Base-by-base conservation (phyloP, 768 basidiomycete genomes). In the Arthromyces matolae region DNA sequence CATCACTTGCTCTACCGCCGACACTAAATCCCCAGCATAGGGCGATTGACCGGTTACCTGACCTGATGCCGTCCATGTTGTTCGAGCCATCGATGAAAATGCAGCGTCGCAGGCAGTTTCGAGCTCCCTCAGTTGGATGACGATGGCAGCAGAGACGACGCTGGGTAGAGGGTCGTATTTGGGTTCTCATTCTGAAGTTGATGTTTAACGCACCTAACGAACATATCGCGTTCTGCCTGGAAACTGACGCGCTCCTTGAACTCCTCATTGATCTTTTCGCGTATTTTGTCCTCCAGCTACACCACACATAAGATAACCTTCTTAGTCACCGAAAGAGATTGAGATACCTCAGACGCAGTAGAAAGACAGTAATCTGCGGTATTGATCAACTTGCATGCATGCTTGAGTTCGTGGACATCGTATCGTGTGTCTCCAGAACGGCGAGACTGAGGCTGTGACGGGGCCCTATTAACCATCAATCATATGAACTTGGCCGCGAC, bases 301-400 rank as follows among this genome's bases (percentile, higher is more conserved):
- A n/a, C n/a, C n/a, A n/a, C n/a, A n/a, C n/a, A n/a, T n/a, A n/a
- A n/a, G n/a, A n/a, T n/a, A n/a, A n/a, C n/a, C n/a, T n/a, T n/a
- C n/a, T n/a, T n/a, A 5, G 4, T 8, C 18, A 3, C 19, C 16
- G 10, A 35, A 25, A 29, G 10, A 4, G 8, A 8, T 10, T 3
- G 6, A 37, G 71, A 8, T 57, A 86, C 93, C 79, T 96, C 92
- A 16, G 82, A 60, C 1, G 94, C 90, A 2, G 95, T 99, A 1
- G 80, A 82, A 53, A 93, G 89, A 60, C 96, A 99, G 62, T 98
- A 99, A 61, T 98, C 94, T 1, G 94, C 95, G 0, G 96, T 99
- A 60, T 99, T 98, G 60, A 99, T 84, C 20, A 95, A 69, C n/a
- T 92, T 71, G 61, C 91, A 93, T 0, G 89, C 83, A 52, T 88